Base-by-base conservation (phyloP, 2,329 filamentous ascomycete genomes). In the Diaporthe aspalathi region DNA sequence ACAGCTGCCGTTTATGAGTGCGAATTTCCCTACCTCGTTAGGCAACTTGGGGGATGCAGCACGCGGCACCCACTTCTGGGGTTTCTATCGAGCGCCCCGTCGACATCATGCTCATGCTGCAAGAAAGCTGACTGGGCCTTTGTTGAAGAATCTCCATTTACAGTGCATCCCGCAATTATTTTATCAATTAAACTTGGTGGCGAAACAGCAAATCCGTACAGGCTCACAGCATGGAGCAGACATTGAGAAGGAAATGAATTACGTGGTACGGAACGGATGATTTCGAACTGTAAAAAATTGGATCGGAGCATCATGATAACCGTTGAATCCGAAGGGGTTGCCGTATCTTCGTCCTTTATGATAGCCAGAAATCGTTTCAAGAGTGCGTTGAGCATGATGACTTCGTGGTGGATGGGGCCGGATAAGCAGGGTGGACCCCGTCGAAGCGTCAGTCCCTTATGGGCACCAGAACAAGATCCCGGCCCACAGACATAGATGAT, bases 111-210 rank as follows among this genome's bases (percentile, higher is more conserved):
- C 2, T 29, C 2, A 29, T 12, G 1, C 2, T 12, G 1, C 2
- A 47, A 35, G 27, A 9, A 27, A 6, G 9, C 17, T 2, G 5
- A 22, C 3, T 35, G 20, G 2, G 11, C 17, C 1, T 8, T 32
- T 16, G 6, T 0, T 49, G 7, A 1, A 35, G 11, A 22, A 7
- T 8, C 1, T 35, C 1, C 2, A 22, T 3, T 8, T 22, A 17
- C 20, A 35, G 6, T 3, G 4, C 27, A 17, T 17, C 5, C 11
- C 24, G 12, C 5, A 1, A 3, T 32, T 6, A 20, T 53, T 8
- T 11, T 5, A 7, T 6, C 2, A 3, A 5, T 32, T 53, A 27
- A 3, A 8, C 24, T 27, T 20, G 27, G 5, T 17, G 5, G 20
- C 24, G 0, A 29, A 29, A 14, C 2, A 52, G 24, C 14, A 11